These are phyloP conservation scores for Lindgomyces ingoldianus DNA, from an alignment of 495 filamentous ascomycete genomes.

Conservation along the genomic window DNA sequence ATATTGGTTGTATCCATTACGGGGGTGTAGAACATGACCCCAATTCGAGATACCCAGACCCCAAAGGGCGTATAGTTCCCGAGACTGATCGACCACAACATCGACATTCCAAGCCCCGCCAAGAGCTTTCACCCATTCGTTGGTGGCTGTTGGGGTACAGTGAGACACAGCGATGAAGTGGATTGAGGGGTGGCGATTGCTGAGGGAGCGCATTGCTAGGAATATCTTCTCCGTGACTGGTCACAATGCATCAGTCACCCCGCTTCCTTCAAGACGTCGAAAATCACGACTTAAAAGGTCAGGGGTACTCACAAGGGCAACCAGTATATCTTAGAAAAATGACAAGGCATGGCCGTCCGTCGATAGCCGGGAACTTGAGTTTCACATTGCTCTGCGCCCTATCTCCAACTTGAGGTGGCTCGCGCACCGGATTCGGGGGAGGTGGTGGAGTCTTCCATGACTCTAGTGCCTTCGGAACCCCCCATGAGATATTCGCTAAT, in stretches of 20 bases:
- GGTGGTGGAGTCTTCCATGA: constrained; percentile 31
- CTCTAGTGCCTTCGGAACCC: constrained; percentile 18
- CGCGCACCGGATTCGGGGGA: constrained; percentile 21
- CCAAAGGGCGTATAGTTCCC: constrained; percentile 28
- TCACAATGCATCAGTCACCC: constrained; percentile 7
- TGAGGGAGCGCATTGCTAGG: constrained; percentile 16
- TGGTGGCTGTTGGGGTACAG: constrained; percentile 24
- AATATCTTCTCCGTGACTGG: constrained; percentile 28
- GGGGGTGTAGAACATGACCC: constrained; percentile 29
- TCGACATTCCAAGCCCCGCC: constrained; percentile 30
- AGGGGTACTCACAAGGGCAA: constrained; percentile 26
- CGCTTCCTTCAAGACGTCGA: no score
- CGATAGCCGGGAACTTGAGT: constrained; percentile 27
- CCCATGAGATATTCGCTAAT: constrained; percentile 29
- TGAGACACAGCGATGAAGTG: constrained; percentile 32
- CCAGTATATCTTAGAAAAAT: constrained; percentile 25
- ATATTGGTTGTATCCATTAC: constrained; percentile 28
- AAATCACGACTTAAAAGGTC: not conserved
- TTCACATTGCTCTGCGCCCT: constrained; percentile 24
- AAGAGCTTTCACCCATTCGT: constrained; percentile 20
- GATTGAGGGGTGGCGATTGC: constrained; percentile 23
- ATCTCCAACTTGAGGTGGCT: constrained; percentile 13
- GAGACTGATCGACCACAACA: constrained; percentile 24
- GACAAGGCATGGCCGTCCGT: constrained; percentile 23
- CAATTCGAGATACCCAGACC: constrained; percentile 32